Conservation (phyloP, 2,329 filamentous ascomycete genomes). For the Ceratocystis ficicola region DNA sequence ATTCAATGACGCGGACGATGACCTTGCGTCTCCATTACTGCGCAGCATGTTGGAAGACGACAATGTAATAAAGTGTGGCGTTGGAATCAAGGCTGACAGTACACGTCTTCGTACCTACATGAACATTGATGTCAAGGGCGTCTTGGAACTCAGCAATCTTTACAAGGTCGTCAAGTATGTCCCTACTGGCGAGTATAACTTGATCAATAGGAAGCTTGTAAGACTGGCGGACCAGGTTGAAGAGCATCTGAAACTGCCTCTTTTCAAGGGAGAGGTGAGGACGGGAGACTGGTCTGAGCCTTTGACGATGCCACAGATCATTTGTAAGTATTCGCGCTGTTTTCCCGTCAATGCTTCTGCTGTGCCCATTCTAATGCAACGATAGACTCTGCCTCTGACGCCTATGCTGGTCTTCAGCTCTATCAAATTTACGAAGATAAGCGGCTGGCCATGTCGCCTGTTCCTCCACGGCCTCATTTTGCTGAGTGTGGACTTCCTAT, state of each 20-base stretch:
- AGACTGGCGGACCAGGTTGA: constrained; percentile 57
- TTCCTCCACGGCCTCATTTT: constrained; percentile 56
- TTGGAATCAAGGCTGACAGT: constrained; percentile 59
- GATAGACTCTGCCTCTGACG: constrained; percentile 65
- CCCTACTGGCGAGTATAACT: constrained; percentile 32
- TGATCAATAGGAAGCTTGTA: constrained; percentile 56
- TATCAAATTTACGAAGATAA: constrained; percentile 60
- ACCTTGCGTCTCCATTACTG: constrained; percentile 57
- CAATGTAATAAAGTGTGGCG: constrained; percentile 60
- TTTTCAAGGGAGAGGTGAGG: constrained; percentile 66
- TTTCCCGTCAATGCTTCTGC: background rate
- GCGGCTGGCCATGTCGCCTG: constrained; percentile 52
- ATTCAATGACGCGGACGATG: constrained; percentile 39
- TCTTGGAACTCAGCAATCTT: constrained; percentile 73
- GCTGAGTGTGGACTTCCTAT: constrained; percentile 58
- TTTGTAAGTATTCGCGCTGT: constrained; percentile 42
- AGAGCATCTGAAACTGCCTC: constrained; percentile 57
- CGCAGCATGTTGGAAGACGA: constrained; percentile 59
- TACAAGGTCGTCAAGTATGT: constrained; percentile 65
- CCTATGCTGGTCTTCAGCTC: constrained; percentile 65
- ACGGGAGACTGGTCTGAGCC: constrained; percentile 59
- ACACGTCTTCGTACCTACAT: constrained; percentile 57
- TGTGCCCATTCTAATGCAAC: background rate
- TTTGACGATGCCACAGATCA: constrained; percentile 52
- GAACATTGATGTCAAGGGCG: constrained; percentile 49